Percentiles rank a stretch among this genome's conserved stretches.
Evolutionary conservation across 345 rosid species (phyloP).

Genomic region (Brassica napus): DNA sequence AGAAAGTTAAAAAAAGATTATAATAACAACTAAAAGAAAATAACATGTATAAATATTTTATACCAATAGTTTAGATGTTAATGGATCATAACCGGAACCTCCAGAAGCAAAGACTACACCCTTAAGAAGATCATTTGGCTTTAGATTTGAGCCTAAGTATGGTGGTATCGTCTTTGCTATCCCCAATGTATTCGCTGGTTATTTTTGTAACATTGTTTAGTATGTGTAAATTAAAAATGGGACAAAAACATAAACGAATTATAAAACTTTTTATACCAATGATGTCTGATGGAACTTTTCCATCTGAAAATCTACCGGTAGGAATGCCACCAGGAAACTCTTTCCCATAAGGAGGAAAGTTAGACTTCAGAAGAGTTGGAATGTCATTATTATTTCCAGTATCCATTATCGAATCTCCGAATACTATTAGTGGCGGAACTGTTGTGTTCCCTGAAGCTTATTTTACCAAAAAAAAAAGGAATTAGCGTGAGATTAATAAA

Average conservation of each 20-base stretch:
- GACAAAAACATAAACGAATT: not conserved
- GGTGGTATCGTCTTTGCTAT: constrained; percentile 37
- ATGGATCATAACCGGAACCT: constrained; percentile 38
- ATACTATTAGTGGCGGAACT: constrained; percentile 34
- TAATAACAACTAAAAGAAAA: not conserved
- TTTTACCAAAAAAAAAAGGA: not conserved
- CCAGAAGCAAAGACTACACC: constrained; percentile 37
- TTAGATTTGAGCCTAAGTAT: constrained; percentile 18
- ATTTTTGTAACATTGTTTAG: not conserved
- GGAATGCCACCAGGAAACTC: constrained; percentile 26
- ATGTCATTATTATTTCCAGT: constrained; percentile 36
- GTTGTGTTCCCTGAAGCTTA: constrained; percentile 2
- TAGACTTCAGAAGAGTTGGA: constrained; percentile 15
- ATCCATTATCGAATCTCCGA: constrained; percentile 41
- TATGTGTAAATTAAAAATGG: not conserved
- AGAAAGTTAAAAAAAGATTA: not conserved
- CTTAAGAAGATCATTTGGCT: constrained; percentile 31
- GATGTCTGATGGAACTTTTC: constrained; percentile 33
- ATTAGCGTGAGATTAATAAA: not conserved
- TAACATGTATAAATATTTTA: not conserved
- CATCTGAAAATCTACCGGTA: constrained; percentile 38
- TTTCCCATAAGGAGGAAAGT: constrained; percentile 28
- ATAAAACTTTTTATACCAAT: constrained; percentile 14
- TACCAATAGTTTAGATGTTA: constrained; percentile 34
- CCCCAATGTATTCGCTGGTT: constrained; percentile 27